Evolutionary conservation across 495 filamentous ascomycete species (phyloP).

Genomic region (Lentithecium fluviatile): DNA sequence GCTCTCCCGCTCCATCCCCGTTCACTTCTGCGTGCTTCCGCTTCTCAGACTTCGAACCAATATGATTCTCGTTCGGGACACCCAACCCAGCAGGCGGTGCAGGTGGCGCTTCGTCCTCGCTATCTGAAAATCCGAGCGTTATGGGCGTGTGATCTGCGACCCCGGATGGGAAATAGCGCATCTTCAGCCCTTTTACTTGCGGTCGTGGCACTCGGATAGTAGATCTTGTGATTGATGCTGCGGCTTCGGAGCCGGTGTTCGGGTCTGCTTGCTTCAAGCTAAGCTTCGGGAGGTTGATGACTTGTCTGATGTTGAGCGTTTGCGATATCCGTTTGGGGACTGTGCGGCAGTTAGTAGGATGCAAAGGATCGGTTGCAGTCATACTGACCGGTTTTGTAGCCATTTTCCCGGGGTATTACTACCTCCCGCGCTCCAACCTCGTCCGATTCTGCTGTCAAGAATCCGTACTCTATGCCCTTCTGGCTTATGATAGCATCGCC

Average conservation of each 20-base stretch:
- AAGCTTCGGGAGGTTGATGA: slow-evolving; percentile 40
- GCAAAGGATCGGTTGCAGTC: not conserved
- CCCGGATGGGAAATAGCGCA: slow-evolving; percentile 59
- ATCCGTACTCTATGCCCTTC: slow-evolving; percentile 49
- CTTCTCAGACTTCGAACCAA: slow-evolving; percentile 21
- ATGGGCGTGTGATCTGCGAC: slow-evolving; percentile 49
- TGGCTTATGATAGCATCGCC: slow-evolving; percentile 42
- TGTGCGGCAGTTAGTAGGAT: not conserved
- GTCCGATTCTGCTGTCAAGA: slow-evolving; percentile 44
- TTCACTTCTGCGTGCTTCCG: slow-evolving; percentile 26
- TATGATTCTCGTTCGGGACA: slow-evolving; percentile 9
- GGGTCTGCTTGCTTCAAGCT: slow-evolving; percentile 39
- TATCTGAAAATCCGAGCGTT: slow-evolving; percentile 49
- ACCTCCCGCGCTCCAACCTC: slow-evolving; percentile 42
- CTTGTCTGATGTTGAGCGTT: slow-evolving; percentile 38
- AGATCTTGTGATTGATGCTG: slow-evolving; percentile 44
- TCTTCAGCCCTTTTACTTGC: slow-evolving; percentile 60
- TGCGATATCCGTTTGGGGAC: slow-evolving; percentile 17
- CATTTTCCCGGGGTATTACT: slow-evolving; percentile 31
- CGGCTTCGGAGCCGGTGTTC: slow-evolving; percentile 40
- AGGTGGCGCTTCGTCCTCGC: slow-evolving; percentile 44
- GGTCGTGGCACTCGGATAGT: slow-evolving; percentile 43
- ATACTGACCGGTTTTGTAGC: slow-evolving; percentile 26
- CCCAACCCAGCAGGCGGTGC: slow-evolving; percentile 2
- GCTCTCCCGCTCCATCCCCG: slow-evolving; percentile 7